These are phyloP conservation scores for Globisporangium solare DNA, from an alignment of 352 stramenopile species.

Conservation along the genomic window DNA sequence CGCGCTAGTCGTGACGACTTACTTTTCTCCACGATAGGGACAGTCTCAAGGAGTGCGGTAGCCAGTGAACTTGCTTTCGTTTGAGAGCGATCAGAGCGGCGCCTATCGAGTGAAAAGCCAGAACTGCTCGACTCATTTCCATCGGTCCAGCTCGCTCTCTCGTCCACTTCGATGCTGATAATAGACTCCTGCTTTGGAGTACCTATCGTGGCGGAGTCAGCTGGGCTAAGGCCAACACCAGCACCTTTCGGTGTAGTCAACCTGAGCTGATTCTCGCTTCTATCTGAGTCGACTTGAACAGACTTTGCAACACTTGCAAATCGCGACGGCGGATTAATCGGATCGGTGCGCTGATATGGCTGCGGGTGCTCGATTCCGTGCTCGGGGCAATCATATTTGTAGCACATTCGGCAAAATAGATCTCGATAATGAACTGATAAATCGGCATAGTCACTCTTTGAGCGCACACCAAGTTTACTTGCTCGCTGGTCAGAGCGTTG, in stretches of 20 bases:
- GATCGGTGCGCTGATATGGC: constrained; percentile 48
- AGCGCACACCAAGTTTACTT: constrained; percentile 16
- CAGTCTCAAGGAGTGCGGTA: constrained; percentile 45
- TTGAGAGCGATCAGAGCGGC: constrained; percentile 48
- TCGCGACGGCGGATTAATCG: constrained; percentile 46
- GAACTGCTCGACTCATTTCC: constrained; percentile 7
- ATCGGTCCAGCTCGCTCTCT: constrained; percentile 2
- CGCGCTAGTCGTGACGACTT: constrained; percentile 22
- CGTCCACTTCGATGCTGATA: constrained; percentile 2
- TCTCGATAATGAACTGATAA: constrained; percentile 87
- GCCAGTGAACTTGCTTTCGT: constrained; percentile 57
- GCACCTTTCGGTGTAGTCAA: background rate
- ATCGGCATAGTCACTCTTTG: constrained; percentile 58
- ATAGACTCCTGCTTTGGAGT: background rate
- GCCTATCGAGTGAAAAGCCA: constrained; percentile 27
- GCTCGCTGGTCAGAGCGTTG: constrained; percentile 2
- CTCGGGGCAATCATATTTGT: constrained; percentile 90
- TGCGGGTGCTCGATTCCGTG: constrained; percentile 85
- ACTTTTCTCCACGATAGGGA: constrained; percentile 14
- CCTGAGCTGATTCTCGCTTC: background rate
- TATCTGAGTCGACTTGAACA: background rate
- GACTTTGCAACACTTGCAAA: constrained; percentile 29
- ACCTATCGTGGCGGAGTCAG: background rate
- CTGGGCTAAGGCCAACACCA: background rate
- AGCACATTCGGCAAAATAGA: constrained; percentile 91